Percentiles rank a stretch among this genome's conserved stretches.
Evolutionary conservation across 2,329 filamentous ascomycete species (phyloP).

Genomic region (Zalaria sp.): DNA sequence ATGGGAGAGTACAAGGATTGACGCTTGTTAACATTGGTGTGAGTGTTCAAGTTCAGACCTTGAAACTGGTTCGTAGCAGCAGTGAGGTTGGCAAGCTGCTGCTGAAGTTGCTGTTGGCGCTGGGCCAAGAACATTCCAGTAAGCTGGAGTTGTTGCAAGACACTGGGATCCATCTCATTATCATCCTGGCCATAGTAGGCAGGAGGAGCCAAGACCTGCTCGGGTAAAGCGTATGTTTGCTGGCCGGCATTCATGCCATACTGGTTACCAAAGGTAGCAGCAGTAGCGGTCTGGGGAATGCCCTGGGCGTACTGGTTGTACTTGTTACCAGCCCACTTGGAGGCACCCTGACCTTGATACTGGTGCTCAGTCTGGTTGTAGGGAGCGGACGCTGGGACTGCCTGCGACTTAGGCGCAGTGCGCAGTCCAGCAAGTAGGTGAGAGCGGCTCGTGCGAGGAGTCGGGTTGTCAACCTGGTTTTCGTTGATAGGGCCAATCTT

Average conservation of each 20-base stretch:
- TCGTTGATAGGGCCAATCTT: slow-evolving; percentile 56
- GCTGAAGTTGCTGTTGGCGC: slow-evolving; percentile 88
- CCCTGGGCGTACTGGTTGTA: slow-evolving; percentile 28
- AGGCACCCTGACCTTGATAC: slow-evolving; percentile 28
- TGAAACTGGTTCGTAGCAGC: slow-evolving; percentile 73
- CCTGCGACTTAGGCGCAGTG: slow-evolving; percentile 79
- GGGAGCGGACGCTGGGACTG: slow-evolving; percentile 51
- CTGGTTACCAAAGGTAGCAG: slow-evolving; percentile 30
- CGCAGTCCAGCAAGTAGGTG: slow-evolving; percentile 86
- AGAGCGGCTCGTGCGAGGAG: slow-evolving; percentile 72
- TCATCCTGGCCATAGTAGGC: slow-evolving; percentile 59
- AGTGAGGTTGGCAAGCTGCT: slow-evolving; percentile 77
- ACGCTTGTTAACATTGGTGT: slow-evolving; percentile 11
- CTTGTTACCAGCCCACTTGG: slow-evolving; percentile 29
- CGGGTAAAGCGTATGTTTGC: slow-evolving; percentile 56
- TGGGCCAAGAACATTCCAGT: slow-evolving; percentile 88
- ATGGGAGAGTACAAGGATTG: slow-evolving; percentile 14
- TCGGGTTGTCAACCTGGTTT: slow-evolving; percentile 55
- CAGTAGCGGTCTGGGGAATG: slow-evolving; percentile 46
- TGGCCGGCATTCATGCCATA: slow-evolving; percentile 30
- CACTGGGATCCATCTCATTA: slow-evolving; percentile 66
- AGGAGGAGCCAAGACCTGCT: slow-evolving; percentile 78
- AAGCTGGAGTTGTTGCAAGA: slow-evolving; percentile 79
- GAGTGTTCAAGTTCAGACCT: slow-evolving; percentile 50
- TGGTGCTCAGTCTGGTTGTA: slow-evolving; percentile 41